phyloP scores from a whole-genome alignment of 129 eudicot species.

The carrot (Daucus carota) region DH1_v3.0 NC_030386.2:37693001-37693500 shows the following conservation, averaged over 20 bases:
- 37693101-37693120: not conserved
- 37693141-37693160: not conserved
- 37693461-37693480: not conserved
- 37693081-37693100: constrained; percentile 9
- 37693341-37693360: not conserved
- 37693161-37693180: too few species aligned
- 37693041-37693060: constrained; percentile 25
- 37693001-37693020: constrained; percentile 53
- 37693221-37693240: too few species aligned
- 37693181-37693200: too few species aligned
- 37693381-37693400: not conserved
- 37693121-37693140: not conserved
- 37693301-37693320: not conserved
- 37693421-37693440: not conserved
- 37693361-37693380: not conserved
- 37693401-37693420: not conserved
- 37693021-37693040: constrained; percentile 28
- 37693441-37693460: not conserved
- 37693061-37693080: constrained; percentile 32
- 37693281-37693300: not conserved
- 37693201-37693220: not conserved
- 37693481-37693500: too few species aligned
- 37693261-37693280: not conserved
- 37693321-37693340: not conserved
- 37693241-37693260: too few species aligned